phyloP scores from a whole-genome alignment of 108 stramenopile genomes.

The Cyclotella atomus region DNA sequence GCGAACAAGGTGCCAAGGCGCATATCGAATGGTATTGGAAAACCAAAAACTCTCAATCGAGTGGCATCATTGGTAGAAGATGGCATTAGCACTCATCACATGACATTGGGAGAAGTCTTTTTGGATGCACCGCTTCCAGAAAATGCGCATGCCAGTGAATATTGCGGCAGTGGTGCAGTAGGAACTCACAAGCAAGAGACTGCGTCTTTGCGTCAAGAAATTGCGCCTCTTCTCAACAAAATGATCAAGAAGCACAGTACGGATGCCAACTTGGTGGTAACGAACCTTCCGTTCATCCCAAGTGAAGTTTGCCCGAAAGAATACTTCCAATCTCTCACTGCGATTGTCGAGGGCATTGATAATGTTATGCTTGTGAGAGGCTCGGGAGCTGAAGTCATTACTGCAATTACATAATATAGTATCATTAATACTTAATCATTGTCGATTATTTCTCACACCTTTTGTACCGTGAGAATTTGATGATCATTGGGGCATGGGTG shows the following conservation, averaged over 20 bases:
- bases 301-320: slow-evolving; percentile 45
- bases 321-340: slow-evolving; percentile 64
- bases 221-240: slow-evolving; percentile 48
- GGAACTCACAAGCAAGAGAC: neutral
- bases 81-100: slow-evolving; percentile 47
- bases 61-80: slow-evolving; percentile 38
- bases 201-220: neutral
- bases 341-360: slow-evolving; percentile 50
- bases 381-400: slow-evolving; percentile 76
- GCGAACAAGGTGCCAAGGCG: neutral
- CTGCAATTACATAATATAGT: slow-evolving; percentile 56
- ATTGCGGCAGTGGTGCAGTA: neutral
- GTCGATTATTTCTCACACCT: neutral
- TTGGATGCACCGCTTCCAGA: neutral
- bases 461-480: too few species aligned
- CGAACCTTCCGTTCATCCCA: slow-evolving; percentile 73
- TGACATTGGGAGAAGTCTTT: slow-evolving; percentile 54
- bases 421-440: slow-evolving; percentile 1
- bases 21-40: neutral
- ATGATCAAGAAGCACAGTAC: slow-evolving; percentile 55
- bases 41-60: slow-evolving; percentile 15
- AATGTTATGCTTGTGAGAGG: slow-evolving; percentile 72
- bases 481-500: too few species aligned
- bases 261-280: slow-evolving; percentile 70
- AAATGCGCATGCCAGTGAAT: neutral